These are phyloP conservation scores for Leccinum incarnatum DNA, from an alignment of 768 basidiomycete species.

Conservation along the genomic window DNA sequence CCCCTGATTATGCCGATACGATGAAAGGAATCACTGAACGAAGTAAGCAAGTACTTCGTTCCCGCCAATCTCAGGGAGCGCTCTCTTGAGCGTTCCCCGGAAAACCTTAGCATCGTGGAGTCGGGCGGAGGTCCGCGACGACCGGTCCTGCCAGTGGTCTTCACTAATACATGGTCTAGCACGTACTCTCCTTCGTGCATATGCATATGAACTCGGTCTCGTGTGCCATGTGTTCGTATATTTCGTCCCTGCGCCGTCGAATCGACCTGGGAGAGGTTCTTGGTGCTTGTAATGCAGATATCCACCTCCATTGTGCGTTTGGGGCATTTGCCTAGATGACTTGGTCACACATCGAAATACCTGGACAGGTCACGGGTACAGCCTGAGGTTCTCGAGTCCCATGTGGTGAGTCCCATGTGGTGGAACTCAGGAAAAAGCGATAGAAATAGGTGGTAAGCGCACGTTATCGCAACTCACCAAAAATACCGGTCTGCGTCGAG, in stretches of 20 bases:
- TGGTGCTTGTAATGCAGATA: not conserved
- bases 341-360: too few relatives aligned
- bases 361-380: too few relatives aligned
- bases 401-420: too few relatives aligned
- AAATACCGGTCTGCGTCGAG: too few relatives aligned
- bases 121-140: not conserved
- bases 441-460: too few relatives aligned
- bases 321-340: too few relatives aligned
- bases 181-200: not conserved
- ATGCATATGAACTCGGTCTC: not conserved
- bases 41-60: not conserved
- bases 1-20: not conserved
- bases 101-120: not conserved
- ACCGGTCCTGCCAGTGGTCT: too few relatives aligned
- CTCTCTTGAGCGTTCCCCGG: not conserved
- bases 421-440: too few relatives aligned
- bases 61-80: not conserved
- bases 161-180: not conserved
- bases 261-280: not conserved
- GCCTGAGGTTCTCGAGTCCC: too few relatives aligned
- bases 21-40: not conserved
- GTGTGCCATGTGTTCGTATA: not conserved
- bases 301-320: not conserved
- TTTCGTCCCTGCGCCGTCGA: not conserved
- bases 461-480: not conserved